phyloP scores from a whole-genome alignment of 495 filamentous ascomycete species.

The Penicillium diatomitis region DNA sequence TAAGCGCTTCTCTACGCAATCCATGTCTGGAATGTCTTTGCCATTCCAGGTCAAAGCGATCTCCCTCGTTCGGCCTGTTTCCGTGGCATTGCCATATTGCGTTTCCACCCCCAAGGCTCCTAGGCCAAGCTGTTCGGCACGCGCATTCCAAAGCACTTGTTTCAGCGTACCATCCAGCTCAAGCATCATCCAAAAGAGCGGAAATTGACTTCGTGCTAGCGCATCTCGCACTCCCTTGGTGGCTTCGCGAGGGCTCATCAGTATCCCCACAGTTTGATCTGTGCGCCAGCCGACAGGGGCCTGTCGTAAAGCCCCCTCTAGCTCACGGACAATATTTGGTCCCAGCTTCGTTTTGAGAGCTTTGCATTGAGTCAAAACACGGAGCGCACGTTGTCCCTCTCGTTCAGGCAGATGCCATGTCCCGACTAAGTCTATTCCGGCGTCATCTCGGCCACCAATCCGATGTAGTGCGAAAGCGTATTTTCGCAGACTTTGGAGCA shows the following conservation, averaged over 20 bases:
- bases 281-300: conserved; percentile 62
- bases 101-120: conserved; percentile 53
- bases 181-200: conserved; percentile 52
- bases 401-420: conserved; percentile 57
- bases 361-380: conserved; percentile 79
- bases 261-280: conserved; percentile 49
- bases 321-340: conserved; percentile 67
- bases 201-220: conserved; percentile 53
- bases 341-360: conserved; percentile 43
- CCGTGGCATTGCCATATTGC: conserved; percentile 28
- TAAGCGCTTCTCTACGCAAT: conserved; percentile 24
- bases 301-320: conserved; percentile 70
- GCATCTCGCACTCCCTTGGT: conserved; percentile 56
- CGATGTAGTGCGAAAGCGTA: conserved; percentile 61
- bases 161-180: conserved; percentile 28
- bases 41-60: conserved; percentile 52
- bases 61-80: conserved; percentile 11
- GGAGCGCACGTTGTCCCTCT: conserved; percentile 37
- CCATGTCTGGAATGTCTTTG: conserved; percentile 35
- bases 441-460: conserved; percentile 65
- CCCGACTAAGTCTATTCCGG: conserved; percentile 77
- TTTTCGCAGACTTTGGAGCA: conserved; percentile 47
- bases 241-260: conserved; percentile 47
- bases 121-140: conserved; percentile 54
- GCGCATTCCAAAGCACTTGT: conserved; percentile 37